Evolutionary conservation across 1,139 yeast species (phyloP).

Genomic region (Yamadazyma jaroonii): DNA sequence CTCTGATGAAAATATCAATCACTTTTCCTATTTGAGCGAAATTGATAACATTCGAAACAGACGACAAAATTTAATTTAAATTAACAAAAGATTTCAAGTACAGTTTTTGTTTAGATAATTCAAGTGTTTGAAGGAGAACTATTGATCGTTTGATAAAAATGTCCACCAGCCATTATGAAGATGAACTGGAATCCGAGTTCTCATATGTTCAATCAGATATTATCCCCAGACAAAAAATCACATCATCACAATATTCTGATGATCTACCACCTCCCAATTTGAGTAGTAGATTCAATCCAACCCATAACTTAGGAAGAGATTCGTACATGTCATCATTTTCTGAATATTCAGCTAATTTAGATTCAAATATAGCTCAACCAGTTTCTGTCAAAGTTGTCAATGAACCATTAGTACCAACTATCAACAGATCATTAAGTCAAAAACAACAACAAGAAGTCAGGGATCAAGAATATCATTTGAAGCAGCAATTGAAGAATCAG

Average conservation of each 20-base stretch:
- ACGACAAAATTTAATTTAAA: conserved; percentile 1
- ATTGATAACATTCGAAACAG: background rate
- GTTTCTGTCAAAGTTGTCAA: conserved; percentile 23
- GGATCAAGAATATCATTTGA: background rate
- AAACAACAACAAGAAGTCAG: conserved; percentile 7
- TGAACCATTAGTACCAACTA: conserved; percentile 15
- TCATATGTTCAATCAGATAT: conserved; percentile 8
- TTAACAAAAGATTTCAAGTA: background rate
- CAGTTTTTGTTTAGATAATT: background rate
- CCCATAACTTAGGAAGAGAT: conserved; percentile 15
- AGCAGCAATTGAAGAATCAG: too few species aligned
- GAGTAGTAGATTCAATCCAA: background rate
- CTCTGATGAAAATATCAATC: conserved; percentile 1
- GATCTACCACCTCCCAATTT: conserved; percentile 1
- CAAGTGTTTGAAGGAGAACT: background rate
- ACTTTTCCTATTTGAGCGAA: conserved; percentile 7
- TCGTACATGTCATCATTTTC: conserved; percentile 27
- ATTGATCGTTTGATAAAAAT: background rate
- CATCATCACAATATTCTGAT: conserved; percentile 8
- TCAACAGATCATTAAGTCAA: conserved; percentile 12
- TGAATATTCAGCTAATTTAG: conserved; percentile 24
- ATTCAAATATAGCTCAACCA: conserved; percentile 20
- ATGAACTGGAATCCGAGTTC: conserved; percentile 7
- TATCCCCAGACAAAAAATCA: conserved; percentile 1
- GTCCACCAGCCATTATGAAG: conserved; percentile 7